Evolutionary conservation across 495 filamentous ascomycete genomes (phyloP), one percentile per base, ranked within the genome.

Genomic region (Lepidopterella palustris): DNA sequence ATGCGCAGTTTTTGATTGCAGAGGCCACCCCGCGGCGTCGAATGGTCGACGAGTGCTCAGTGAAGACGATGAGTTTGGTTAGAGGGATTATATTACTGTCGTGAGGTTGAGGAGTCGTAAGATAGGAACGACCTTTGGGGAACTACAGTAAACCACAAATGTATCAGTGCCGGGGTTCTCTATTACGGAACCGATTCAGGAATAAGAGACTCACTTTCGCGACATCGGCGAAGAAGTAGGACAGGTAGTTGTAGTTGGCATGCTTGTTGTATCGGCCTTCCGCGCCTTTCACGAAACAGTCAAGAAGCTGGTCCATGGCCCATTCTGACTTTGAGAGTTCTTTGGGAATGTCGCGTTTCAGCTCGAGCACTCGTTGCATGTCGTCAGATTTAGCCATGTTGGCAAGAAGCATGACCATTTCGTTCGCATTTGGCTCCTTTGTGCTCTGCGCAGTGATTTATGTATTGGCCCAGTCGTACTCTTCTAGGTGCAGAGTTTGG

Each of bases 181-280:
- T n/a, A n/a, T n/a, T n/a, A n/a, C n/a, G n/a, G n/a, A n/a, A n/a
- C n/a, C n/a, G n/a, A n/a, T n/a, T n/a, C n/a, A n/a, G n/a, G n/a
- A 31, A 58, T 23, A 26, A 23, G 8, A 6, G 6, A 3, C 47
- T 9, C 67, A 74, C 74, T 68, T 95, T 93, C 6, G 92, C 87
- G 2, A 98, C 74, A 64, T 98, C 92, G 32, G 92, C 93, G 72
- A 97, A 93, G 48, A 96, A 74, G 69, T 97, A 98, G 23, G 90
- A 82, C 9, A 98, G 79, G 70, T 96, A 96, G 73, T 98, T 91
- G 70, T 82, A 97, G 70, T 88, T 82, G 63, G 91, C 90, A n/a
- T 87, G 57, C 65, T 88, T 85, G 76, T 97, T 98, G 68, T 92
- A 88, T 2, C 76, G 74, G 0, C 85, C 87, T 57, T 88, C 85